Percentiles rank a stretch among this genome's conserved stretches.
Evolutionary conservation across 805 yeast species (phyloP).

Genomic region (Huiozyma naganishii): DNA sequence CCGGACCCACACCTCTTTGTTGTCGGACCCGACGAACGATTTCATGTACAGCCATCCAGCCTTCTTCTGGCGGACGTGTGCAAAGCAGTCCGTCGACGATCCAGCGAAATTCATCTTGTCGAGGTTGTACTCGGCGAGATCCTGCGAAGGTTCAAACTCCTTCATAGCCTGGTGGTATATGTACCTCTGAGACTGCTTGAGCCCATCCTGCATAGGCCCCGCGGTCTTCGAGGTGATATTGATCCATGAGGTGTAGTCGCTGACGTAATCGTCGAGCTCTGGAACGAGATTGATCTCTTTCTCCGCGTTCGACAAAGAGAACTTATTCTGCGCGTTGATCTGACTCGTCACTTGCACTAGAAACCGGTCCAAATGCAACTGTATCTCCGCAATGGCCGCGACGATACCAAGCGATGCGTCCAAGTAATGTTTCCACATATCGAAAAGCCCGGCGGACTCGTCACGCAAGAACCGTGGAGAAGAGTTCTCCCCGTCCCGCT

Average conservation of each 20-base stretch:
- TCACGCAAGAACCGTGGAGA: slow-evolving; percentile 51
- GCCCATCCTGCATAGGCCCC: slow-evolving; percentile 22
- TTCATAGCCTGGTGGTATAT: slow-evolving; percentile 48
- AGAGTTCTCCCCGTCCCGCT: slow-evolving; percentile 31
- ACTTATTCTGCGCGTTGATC: slow-evolving; percentile 19
- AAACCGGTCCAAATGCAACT: slow-evolving; percentile 14
- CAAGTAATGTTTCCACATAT: slow-evolving; percentile 54
- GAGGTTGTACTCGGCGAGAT: slow-evolving; percentile 41
- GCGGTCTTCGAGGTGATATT: slow-evolving; percentile 4
- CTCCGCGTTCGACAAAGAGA: slow-evolving; percentile 11
- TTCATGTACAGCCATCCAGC: slow-evolving; percentile 83
- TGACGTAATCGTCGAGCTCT: slow-evolving; percentile 2
- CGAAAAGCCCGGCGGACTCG: slow-evolving; percentile 64
- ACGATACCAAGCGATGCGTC: slow-evolving; percentile 47
- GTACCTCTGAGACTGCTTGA: slow-evolving; percentile 43
- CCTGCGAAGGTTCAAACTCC: slow-evolving; percentile 48
- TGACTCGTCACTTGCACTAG: slow-evolving; percentile 6
- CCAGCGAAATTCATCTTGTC: slow-evolving; percentile 6
- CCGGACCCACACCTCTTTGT: slow-evolving; percentile 61
- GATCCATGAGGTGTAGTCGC: slow-evolving; percentile 9
- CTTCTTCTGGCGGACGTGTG: slow-evolving; percentile 33
- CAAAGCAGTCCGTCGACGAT: slow-evolving; percentile 3
- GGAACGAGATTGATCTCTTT: slow-evolving; percentile 5
- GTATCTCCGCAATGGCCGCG: slow-evolving; percentile 32
- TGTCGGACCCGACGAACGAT: slow-evolving; percentile 36